Evolutionary conservation across 1,139 yeast genomes (phyloP).

Genomic region (Candida pseudocylindracea): DNA sequence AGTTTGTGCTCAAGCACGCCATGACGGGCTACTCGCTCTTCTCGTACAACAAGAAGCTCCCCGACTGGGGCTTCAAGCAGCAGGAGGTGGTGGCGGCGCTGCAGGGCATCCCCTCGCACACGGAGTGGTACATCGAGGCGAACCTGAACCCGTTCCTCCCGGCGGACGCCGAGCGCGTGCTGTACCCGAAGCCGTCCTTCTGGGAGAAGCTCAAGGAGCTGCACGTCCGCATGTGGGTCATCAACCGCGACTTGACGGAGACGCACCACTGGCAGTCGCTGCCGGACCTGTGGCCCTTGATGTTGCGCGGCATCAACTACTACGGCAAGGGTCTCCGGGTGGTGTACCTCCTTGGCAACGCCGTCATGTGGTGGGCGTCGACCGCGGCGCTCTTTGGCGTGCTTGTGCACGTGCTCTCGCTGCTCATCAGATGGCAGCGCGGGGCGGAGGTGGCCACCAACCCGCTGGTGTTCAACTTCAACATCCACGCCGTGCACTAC

Average conservation of each 20-base stretch:
- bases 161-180: constrained; percentile 12
- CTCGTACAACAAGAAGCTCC: constrained; percentile 69
- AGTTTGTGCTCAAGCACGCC: constrained; percentile 75
- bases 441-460: constrained; percentile 26
- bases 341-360: constrained; percentile 79
- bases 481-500: constrained; percentile 44
- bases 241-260: constrained; percentile 66
- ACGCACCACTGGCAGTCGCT: constrained; percentile 77
- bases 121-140: constrained; percentile 78
- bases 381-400: constrained; percentile 35
- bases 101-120: constrained; percentile 52
- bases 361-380: constrained; percentile 78
- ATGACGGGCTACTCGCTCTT: constrained; percentile 79
- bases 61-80: constrained; percentile 92
- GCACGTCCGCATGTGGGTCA: constrained; percentile 79
- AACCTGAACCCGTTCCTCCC: constrained; percentile 22
- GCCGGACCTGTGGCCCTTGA: constrained; percentile 78
- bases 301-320: constrained; percentile 84
- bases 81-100: constrained; percentile 90
- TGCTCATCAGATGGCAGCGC: constrained; percentile 58
- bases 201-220: constrained; percentile 54
- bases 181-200: constrained; percentile 43
- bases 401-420: constrained; percentile 24
- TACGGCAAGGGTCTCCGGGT: constrained; percentile 67
- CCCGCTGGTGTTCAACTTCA: constrained; percentile 45